phyloP scores from a whole-genome alignment of 306 rosid species.

The Quercus alba region DNA sequence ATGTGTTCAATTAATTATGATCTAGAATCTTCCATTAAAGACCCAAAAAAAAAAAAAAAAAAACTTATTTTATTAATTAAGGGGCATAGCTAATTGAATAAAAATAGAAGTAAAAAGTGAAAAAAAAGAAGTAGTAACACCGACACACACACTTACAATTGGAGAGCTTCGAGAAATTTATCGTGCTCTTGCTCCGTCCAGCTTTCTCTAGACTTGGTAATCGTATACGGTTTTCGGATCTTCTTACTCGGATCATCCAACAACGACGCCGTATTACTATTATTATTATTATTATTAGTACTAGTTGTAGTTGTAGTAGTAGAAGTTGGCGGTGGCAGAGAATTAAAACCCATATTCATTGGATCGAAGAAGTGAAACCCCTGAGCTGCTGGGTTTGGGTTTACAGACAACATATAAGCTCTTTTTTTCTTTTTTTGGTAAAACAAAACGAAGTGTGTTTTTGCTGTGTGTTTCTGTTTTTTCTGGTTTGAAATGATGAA shows the following conservation, averaged over 20 bases:
- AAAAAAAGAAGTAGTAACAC: not conserved
- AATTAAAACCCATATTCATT: conserved; percentile 41
- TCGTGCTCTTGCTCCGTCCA: conserved; percentile 99
- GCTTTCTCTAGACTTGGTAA: conserved; percentile 93
- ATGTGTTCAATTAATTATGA: not conserved
- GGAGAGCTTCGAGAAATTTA: conserved; percentile 97
- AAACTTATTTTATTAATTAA: not conserved
- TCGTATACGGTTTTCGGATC: conserved; percentile 87
- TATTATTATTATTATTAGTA: not conserved
- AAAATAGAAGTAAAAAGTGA: not conserved
- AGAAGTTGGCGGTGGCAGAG: conserved; percentile 34
- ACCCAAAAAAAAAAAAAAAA: not conserved
- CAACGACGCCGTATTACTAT: conserved; percentile 7
- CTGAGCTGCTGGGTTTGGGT: conserved; percentile 22
- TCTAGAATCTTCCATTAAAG: not conserved
- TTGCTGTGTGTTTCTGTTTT: too few species aligned
- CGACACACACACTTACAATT: conserved; percentile 48
- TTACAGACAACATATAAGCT: too few species aligned
- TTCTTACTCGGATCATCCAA: conserved; percentile 64
- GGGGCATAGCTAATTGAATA: not conserved
- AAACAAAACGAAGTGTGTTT: too few species aligned
- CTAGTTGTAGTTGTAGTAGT: not conserved
- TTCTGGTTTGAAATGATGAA: too few species aligned
- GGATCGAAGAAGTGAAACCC: conserved; percentile 65
- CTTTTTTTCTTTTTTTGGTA: too few species aligned